phyloP scores from a whole-genome alignment of 2,329 filamentous ascomycete genomes.

The Penicillium italicum region DNA sequence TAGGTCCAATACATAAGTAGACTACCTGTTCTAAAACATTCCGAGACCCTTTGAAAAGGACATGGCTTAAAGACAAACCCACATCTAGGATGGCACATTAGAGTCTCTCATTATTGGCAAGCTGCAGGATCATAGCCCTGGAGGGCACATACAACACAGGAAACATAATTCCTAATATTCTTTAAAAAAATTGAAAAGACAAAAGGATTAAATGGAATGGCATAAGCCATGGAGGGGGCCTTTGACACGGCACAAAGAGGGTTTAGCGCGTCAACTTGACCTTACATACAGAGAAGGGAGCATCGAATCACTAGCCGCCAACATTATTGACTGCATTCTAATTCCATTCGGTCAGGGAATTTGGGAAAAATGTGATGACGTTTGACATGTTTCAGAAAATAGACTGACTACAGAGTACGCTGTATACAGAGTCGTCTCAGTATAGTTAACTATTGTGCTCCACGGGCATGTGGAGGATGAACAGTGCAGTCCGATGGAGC shows the following conservation, averaged over 20 bases:
- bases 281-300: constrained; percentile 16
- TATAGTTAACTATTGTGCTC: neutral
- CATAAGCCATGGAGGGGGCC: constrained; percentile 5
- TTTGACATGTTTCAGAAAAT: neutral
- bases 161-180: neutral
- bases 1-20: neutral
- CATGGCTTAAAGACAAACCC: neutral
- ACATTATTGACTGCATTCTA: constrained; percentile 12
- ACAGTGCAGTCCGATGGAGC: neutral
- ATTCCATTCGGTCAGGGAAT: neutral
- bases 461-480: constrained; percentile 12
- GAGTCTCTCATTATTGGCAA: neutral
- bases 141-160: neutral
- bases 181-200: neutral
- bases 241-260: constrained; percentile 21
- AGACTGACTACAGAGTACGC: too few species aligned
- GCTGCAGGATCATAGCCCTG: neutral
- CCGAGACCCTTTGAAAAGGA: neutral
- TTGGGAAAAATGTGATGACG: constrained; percentile 7
- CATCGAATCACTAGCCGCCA: constrained; percentile 9
- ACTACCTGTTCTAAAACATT: neutral
- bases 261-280: constrained; percentile 22
- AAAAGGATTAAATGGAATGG: constrained; percentile 5
- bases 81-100: neutral
- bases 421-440: neutral